Percentiles rank a stretch among this genome's conserved stretches.
Evolutionary conservation across 805 yeast species (phyloP).

Genomic region (Candida vaughaniae): DNA sequence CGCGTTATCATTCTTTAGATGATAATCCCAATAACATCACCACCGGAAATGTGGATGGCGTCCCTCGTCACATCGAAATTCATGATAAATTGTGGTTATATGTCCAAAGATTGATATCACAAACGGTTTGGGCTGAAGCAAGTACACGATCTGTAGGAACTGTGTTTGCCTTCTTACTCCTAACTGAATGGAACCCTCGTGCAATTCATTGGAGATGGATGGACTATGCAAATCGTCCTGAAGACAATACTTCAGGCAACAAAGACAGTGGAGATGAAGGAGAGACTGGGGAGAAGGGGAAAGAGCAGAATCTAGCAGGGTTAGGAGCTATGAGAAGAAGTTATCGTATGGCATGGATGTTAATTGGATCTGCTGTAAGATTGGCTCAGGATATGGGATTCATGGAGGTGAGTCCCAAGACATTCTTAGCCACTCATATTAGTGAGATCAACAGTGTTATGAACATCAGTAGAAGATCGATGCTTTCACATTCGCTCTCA

Average conservation of each 20-base stretch:
- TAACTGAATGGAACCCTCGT: conserved; percentile 95
- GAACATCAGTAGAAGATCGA: conserved; percentile 75
- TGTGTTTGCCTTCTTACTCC: conserved; percentile 74
- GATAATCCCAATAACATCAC: conserved; percentile 35
- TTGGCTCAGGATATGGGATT: conserved; percentile 85
- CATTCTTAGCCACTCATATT: conserved; percentile 79
- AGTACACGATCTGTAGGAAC: conserved; percentile 86
- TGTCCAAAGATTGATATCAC: conserved; percentile 77
- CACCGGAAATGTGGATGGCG: conserved; percentile 23
- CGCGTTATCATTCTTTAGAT: conserved; percentile 69
- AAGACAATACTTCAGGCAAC: conserved; percentile 25
- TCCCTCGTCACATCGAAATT: conserved; percentile 54
- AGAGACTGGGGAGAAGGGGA: conserved; percentile 9
- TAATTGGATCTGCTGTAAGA: conserved; percentile 82
- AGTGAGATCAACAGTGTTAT: conserved; percentile 82
- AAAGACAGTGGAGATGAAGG: neutral
- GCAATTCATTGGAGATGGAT: conserved; percentile 89
- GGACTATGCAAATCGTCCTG: conserved; percentile 72
- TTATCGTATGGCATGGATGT: conserved; percentile 92
- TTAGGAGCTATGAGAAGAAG: conserved; percentile 82
- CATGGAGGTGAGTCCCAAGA: conserved; percentile 67
- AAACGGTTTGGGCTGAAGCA: conserved; percentile 93
- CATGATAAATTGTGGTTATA: conserved; percentile 84
- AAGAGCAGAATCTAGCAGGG: conserved; percentile 59
- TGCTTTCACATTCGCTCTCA: conserved; percentile 68